phyloP scores from a whole-genome alignment of 805 yeast genomes.

The Cyberlindnera mississippiensis region DNA sequence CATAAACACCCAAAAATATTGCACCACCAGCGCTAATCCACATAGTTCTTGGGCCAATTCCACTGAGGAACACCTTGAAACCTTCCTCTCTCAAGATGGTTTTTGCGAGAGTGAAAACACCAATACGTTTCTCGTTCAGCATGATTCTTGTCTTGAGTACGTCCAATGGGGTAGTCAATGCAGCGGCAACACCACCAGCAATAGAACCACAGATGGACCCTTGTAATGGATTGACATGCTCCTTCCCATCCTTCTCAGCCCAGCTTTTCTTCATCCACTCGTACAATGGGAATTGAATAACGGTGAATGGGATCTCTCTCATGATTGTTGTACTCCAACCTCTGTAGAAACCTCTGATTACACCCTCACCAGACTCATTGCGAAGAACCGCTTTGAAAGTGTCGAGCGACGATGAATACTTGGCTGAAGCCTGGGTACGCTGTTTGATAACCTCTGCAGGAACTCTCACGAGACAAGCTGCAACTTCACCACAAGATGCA shows the following conservation, averaged over 20 bases:
- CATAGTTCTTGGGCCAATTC: conserved; percentile 92
- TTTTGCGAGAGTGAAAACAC: conserved; percentile 44
- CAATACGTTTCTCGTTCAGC: conserved; percentile 53
- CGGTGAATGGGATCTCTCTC: conserved; percentile 95
- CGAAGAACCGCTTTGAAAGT: conserved; percentile 60
- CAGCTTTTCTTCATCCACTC: conserved; percentile 70
- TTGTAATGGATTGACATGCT: conserved; percentile 53
- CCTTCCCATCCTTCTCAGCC: conserved; percentile 37
- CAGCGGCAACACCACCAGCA: conserved; percentile 83
- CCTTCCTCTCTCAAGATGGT: conserved; percentile 73
- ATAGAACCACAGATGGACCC: conserved; percentile 83
- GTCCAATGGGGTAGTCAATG: conserved; percentile 75
- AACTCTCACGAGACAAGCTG: conserved; percentile 91
- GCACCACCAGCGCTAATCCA: conserved; percentile 99
- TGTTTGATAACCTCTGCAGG: conserved; percentile 97
- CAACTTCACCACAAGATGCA: conserved; percentile 86
- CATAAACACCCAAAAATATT: conserved; percentile 92
- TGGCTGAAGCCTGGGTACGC: conserved; percentile 74
- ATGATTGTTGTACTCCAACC: conserved; percentile 92
- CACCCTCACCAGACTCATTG: conserved; percentile 75
- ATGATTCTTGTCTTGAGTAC: conserved; percentile 81
- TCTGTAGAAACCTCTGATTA: conserved; percentile 73
- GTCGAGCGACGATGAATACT: conserved; percentile 59
- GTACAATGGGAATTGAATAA: conserved; percentile 92
- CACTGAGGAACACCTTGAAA: conserved; percentile 62